phyloP scores from a whole-genome alignment of 1,284 basidiomycete genomes.

The Microstroma glucosiphilum region DNA sequence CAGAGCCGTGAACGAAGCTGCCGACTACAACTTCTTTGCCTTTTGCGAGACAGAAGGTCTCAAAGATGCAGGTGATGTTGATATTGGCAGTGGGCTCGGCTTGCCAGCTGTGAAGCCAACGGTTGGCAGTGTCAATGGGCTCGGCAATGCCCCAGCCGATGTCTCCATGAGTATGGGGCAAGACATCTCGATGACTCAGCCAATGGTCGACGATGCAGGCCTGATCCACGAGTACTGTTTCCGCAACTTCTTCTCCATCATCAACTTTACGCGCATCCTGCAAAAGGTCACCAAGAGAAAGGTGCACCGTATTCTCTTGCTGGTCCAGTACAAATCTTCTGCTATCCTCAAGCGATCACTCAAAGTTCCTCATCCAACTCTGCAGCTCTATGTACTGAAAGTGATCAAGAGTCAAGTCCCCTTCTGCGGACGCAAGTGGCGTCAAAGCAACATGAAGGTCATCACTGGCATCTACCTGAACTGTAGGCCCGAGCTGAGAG shows the following conservation, averaged over 20 bases:
- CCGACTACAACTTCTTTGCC: constrained; percentile 79
- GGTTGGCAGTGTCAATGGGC: constrained; percentile 17
- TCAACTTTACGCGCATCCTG: constrained; percentile 96
- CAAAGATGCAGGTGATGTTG: constrained; percentile 17
- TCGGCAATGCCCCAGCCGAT: constrained; percentile 23
- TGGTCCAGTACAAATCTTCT: constrained; percentile 97
- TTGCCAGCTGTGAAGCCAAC: neutral
- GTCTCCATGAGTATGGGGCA: neutral
- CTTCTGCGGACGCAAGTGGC: constrained; percentile 95
- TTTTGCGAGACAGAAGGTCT: constrained; percentile 70
- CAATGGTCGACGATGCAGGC: constrained; percentile 56
- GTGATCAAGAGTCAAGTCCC: constrained; percentile 98
- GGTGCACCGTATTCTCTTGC: constrained; percentile 86
- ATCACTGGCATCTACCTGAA: constrained; percentile 98
- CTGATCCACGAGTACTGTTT: constrained; percentile 90
- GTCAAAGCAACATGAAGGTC: constrained; percentile 99
- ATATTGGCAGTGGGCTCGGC: neutral
- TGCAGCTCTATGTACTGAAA: constrained; percentile 94
- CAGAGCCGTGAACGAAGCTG: constrained; percentile 78
- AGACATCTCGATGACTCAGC: constrained; percentile 17
- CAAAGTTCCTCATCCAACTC: constrained; percentile 83
- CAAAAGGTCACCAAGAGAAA: constrained; percentile 94
- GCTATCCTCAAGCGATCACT: constrained; percentile 79
- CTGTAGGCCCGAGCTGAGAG: constrained; percentile 87
- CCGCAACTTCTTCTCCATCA: constrained; percentile 96